These are phyloP conservation scores for Penicillium vulpinum DNA, from an alignment of 2,329 filamentous ascomycete species.

Conservation along the genomic window DNA sequence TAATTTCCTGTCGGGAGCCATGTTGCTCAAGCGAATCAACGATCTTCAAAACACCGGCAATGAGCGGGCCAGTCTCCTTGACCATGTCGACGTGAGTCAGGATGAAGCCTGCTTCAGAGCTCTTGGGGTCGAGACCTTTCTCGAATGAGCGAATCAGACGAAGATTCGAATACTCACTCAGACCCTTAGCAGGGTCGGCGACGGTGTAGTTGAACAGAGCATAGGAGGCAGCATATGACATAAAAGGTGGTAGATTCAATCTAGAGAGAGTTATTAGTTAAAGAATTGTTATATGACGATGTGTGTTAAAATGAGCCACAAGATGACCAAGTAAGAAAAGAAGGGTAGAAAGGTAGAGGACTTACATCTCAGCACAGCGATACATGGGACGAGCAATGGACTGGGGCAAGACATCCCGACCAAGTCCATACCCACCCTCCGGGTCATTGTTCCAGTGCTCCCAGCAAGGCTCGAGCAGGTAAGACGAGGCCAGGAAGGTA, in stretches of 20 bases:
- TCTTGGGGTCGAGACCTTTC: conserved; percentile 78
- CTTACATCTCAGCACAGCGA: conserved; percentile 81
- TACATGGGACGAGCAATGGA: conserved; percentile 79
- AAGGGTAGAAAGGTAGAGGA: conserved; percentile 27
- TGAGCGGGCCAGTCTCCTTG: conserved; percentile 74
- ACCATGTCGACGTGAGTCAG: conserved; percentile 96
- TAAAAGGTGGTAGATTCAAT: conserved; percentile 81
- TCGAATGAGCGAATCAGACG: conserved; percentile 90
- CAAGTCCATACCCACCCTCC: conserved; percentile 75
- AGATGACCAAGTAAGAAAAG: neutral
- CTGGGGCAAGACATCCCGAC: conserved; percentile 69
- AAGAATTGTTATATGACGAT: neutral
- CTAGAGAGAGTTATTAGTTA: conserved; percentile 40
- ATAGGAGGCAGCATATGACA: conserved; percentile 74
- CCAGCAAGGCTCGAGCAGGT: conserved; percentile 89
- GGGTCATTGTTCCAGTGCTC: conserved; percentile 59
- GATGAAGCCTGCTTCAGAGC: conserved; percentile 94
- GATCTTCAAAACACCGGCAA: conserved; percentile 69
- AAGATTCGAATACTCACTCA: conserved; percentile 62
- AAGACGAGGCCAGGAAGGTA: conserved; percentile 84
- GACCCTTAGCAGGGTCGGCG: conserved; percentile 55
- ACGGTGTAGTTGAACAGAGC: conserved; percentile 64
- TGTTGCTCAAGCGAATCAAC: conserved; percentile 58
- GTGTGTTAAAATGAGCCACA: neutral
- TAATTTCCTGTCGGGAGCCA: conserved; percentile 59